A percentile compares a stretch with the other conserved stretches of the same genome.
phyloP scores from a whole-genome alignment of 73 alveolate genomes.

The Paramecium primaurelia region DNA sequence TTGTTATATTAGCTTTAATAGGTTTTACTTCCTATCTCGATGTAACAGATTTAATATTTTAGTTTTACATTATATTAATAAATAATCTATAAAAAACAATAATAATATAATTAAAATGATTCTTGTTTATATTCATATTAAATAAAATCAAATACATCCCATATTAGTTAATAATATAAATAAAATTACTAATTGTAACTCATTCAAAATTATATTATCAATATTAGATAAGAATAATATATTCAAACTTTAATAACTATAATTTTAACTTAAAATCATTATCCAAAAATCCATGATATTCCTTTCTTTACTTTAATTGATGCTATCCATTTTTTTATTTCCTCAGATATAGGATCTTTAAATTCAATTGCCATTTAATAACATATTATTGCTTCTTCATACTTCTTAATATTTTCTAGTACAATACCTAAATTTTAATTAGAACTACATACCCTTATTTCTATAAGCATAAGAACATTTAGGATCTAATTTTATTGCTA shows the following conservation, averaged over 20 bases:
- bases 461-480: not conserved
- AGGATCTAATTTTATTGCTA: not conserved
- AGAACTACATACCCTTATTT: not conserved
- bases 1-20: not conserved
- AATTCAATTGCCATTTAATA: not conserved
- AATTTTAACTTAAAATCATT: not conserved
- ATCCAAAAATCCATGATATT: not conserved
- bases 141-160: not conserved
- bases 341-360: not conserved
- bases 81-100: not conserved
- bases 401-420: not conserved
- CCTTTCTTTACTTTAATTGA: not conserved
- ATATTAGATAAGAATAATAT: too few relatives aligned
- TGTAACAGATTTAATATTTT: slow-evolving; percentile 2
- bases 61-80: not conserved
- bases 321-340: not conserved
- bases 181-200: too few relatives aligned
- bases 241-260: too few relatives aligned
- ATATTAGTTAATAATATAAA: too few relatives aligned
- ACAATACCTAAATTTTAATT: not conserved
- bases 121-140: not conserved
- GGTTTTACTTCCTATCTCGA: not conserved
- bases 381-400: not conserved
- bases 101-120: not conserved
- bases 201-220: not conserved